A percentile compares a stretch with the other conserved stretches of the same genome.
Conservation (phyloP, 2,329 filamentous ascomycete genomes). For the Ophiostoma sp. region DNA sequence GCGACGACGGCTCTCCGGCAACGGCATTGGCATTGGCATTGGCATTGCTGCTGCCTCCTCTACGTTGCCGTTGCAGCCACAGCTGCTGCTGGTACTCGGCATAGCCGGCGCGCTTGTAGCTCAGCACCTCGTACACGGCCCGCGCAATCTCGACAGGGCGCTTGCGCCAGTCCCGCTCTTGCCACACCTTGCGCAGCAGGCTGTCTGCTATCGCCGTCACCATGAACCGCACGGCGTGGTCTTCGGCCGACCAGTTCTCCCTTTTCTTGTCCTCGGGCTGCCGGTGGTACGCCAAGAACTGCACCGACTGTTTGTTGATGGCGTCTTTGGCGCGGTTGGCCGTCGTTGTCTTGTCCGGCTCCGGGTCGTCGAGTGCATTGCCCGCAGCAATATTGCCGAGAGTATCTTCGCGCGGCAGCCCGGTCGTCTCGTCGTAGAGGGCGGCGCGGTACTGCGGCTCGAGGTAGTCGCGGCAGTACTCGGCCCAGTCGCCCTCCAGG, state of each 20-base stretch:
- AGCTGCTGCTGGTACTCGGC: conserved; percentile 25
- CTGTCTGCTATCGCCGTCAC: conserved; percentile 36
- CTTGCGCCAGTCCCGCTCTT: conserved; percentile 34
- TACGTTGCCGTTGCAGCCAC: conserved; percentile 2
- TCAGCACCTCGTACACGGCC: conserved; percentile 38
- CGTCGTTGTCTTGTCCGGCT: conserved; percentile 31
- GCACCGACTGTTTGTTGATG: conserved; percentile 31
- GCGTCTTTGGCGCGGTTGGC: conserved; percentile 33
- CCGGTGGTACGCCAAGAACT: conserved; percentile 37
- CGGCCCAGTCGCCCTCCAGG: conserved; percentile 37
- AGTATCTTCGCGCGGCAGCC: neutral
- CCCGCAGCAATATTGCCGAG: neutral
- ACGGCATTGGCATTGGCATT: neutral
- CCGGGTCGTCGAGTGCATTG: neutral
- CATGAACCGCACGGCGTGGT: conserved; percentile 40
- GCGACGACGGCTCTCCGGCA: neutral
- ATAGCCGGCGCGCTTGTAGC: conserved; percentile 32
- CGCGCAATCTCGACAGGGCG: conserved; percentile 33
- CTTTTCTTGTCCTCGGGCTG: conserved; percentile 35
- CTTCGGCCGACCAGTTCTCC: conserved; percentile 35
- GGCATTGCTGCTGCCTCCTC: neutral
- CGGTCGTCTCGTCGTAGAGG: conserved; percentile 20
- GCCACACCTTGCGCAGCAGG: conserved; percentile 35
- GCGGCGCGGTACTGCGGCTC: conserved; percentile 1
- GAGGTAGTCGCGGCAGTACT: conserved; percentile 36